These are phyloP conservation scores for Chaetomiaceae sp. DNA, from an alignment of 2,329 filamentous ascomycete genomes.

Conservation along the genomic window DNA sequence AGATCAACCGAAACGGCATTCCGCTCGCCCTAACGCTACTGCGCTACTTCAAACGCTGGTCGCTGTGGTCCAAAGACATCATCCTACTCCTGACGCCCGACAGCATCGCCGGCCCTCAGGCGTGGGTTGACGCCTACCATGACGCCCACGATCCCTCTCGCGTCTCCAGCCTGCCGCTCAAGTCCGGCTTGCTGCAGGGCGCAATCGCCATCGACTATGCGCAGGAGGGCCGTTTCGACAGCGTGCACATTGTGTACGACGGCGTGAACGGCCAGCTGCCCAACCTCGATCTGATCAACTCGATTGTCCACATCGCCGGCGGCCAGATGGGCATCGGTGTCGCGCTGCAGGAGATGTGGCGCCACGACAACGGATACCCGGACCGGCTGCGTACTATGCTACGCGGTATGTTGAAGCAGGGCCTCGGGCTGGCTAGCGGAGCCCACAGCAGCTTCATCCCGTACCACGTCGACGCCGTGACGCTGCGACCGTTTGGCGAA, in stretches of 20 bases:
- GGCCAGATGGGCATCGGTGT: slow-evolving; percentile 89
- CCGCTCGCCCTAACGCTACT: slow-evolving; percentile 81
- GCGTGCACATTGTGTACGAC: slow-evolving; percentile 88
- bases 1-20: slow-evolving; percentile 81
- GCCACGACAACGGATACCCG: slow-evolving; percentile 71
- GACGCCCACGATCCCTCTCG: slow-evolving; percentile 70
- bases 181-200: slow-evolving; percentile 88
- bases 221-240: slow-evolving; percentile 77
- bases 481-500: slow-evolving; percentile 80
- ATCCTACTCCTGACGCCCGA: slow-evolving; percentile 87
- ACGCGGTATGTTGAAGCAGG: slow-evolving; percentile 88
- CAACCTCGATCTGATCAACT: slow-evolving; percentile 94
- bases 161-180: slow-evolving; percentile 75
- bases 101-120: slow-evolving; percentile 84
- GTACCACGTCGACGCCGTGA: slow-evolving; percentile 95
- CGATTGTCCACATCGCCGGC: slow-evolving; percentile 77
- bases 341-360: slow-evolving; percentile 79
- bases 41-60: slow-evolving; percentile 96
- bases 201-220: slow-evolving; percentile 93
- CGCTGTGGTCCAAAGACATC: slow-evolving; percentile 97
- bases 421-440: slow-evolving; percentile 80
- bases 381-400: slow-evolving; percentile 85
- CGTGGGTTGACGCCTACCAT: slow-evolving; percentile 97
- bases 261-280: slow-evolving; percentile 93
- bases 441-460: slow-evolving; percentile 95